Evolutionary conservation across 352 stramenopile genomes (phyloP).

Genomic region (Achlya hypogyna): DNA sequence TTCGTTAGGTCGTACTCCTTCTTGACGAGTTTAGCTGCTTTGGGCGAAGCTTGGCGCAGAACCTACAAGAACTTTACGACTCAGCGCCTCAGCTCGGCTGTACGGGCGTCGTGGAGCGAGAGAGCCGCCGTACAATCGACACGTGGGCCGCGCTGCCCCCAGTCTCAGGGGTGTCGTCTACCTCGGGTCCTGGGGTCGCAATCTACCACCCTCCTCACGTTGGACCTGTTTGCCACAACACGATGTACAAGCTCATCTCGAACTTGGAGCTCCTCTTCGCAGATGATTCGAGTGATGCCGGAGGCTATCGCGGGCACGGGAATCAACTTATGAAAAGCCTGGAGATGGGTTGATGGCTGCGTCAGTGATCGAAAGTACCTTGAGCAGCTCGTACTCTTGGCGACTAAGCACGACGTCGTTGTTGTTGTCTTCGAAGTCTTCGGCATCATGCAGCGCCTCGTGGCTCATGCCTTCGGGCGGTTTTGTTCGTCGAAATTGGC

Average conservation of each 20-base stretch:
- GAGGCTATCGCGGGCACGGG: slow-evolving; percentile 10
- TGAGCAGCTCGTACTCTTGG: slow-evolving; percentile 11
- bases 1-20: neutral
- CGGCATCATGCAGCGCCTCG: neutral
- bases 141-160: neutral
- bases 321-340: slow-evolving; percentile 18
- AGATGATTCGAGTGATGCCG: slow-evolving; percentile 12
- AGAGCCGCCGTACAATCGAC: neutral
- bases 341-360: too few relatives aligned
- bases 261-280: slow-evolving; percentile 19
- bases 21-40: neutral
- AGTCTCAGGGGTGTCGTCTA: neutral
- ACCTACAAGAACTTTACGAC: too few relatives aligned
- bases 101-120: neutral
- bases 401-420: slow-evolving; percentile 12
- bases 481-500: too few relatives aligned
- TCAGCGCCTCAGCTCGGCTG: too few relatives aligned
- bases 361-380: neutral
- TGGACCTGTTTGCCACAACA: neutral
- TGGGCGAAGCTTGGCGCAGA: neutral
- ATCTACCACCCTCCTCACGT: neutral
- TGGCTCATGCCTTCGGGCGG: too few relatives aligned
- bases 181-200: neutral
- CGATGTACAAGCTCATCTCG: neutral
- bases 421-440: neutral